Evolutionary conservation across 2,329 filamentous ascomycete species (phyloP), one percentile per base, ranked within the genome.

Genomic region (Cytospora piceae): DNA sequence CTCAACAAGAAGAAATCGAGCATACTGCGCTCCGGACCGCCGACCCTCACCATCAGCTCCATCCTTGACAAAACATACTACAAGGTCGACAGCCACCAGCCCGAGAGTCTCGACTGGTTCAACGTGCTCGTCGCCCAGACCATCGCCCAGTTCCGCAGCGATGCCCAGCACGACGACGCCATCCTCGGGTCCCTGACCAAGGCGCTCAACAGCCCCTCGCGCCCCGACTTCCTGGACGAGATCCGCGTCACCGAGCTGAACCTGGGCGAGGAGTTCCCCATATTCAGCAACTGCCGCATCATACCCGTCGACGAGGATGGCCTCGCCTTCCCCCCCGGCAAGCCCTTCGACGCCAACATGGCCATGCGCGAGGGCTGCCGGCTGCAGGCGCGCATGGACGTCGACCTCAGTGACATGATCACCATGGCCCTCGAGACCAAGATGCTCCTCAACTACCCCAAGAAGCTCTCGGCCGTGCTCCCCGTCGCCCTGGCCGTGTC

Each of bases 61-160:
- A 97, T 99, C 68, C 84, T 99, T 31, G 90, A 90, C 72, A 99
- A 99, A 80, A 98, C 95, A 27, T 99, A 97, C 78, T 99, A 99
- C 80, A 97, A 96, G 74, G 92, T 95, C 53, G 87, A 96, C 72
- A 93, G 92, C 67, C 95, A 99, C 77, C 95, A 98, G 77, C 95
- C 95, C 0, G 95, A 99, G 78, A 96, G 92, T 65, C 79, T 99
- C 67, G 95, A 99, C 78, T 99, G 95, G 95, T 98, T 99, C 84
- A 99, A 99, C 75, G 95, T 99, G 31, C 83, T 99, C 63, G 89
- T 98, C 60, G 95, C 94, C 2, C 95, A 99, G 79, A 97, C 95
- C 0, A 96, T 99, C 70, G 94, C 95, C 0, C 95, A 99, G 77
- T 92, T 98, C 72, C 86, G 95, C 67, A 92, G 91, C 71, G 96